Evolutionary conservation across 257 asterid genomes (phyloP).

Genomic region (Solanum bulbocastanum): DNA sequence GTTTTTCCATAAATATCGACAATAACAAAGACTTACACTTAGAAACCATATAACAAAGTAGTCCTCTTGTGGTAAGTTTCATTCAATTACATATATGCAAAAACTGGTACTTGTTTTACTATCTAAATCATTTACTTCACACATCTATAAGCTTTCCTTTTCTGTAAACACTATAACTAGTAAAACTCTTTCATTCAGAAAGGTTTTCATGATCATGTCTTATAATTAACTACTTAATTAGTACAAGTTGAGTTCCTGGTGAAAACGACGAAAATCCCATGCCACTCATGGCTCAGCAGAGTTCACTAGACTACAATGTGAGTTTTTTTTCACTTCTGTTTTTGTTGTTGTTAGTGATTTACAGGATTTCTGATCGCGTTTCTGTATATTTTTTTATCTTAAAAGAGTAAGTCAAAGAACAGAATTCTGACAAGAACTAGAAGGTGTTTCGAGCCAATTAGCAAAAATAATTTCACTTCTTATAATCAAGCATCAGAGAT

Average conservation of each 20-base stretch:
- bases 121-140: background rate
- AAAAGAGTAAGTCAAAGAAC: background rate
- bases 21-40: background rate
- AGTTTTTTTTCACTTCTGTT: background rate
- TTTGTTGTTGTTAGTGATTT: background rate
- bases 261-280: background rate
- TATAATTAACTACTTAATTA: background rate
- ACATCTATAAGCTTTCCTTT: background rate
- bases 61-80: background rate
- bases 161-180: background rate
- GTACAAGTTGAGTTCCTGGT: background rate
- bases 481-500: slow-evolving; percentile 22
- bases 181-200: background rate
- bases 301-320: background rate
- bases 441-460: slow-evolving; percentile 3
- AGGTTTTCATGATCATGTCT: background rate
- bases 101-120: background rate
- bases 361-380: background rate
- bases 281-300: background rate
- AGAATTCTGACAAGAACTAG: background rate
- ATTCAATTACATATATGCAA: background rate
- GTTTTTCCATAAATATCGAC: background rate
- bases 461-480: slow-evolving; percentile 3
- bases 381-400: background rate
- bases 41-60: background rate